Evolutionary conservation across 257 asterid species (phyloP).

Genomic region (Forsythia suspensa): DNA sequence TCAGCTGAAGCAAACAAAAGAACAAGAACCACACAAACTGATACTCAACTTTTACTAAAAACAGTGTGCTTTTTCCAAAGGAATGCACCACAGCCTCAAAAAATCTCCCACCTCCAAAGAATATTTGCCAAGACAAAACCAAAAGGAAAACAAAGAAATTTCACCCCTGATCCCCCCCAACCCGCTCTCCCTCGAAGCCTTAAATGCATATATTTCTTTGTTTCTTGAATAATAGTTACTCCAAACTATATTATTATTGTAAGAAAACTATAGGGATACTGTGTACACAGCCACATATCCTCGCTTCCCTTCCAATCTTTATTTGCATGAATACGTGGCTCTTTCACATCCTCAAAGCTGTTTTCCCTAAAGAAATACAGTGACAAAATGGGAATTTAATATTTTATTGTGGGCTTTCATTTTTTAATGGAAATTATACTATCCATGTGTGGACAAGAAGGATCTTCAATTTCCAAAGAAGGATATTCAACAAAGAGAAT

Average conservation of each 20-base stretch:
- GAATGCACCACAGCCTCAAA: conserved; percentile 63
- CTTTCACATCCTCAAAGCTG: conserved; percentile 45
- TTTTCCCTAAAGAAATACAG: conserved; percentile 14
- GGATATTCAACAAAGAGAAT: conserved; percentile 19
- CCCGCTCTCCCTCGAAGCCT: not conserved
- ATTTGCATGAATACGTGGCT: conserved; percentile 39
- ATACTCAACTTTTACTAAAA: conserved; percentile 36
- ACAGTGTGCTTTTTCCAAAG: conserved; percentile 30
- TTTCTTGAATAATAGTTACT: not conserved
- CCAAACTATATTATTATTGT: too few species aligned
- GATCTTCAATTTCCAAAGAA: conserved; percentile 31
- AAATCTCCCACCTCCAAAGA: conserved; percentile 29
- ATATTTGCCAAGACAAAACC: conserved; percentile 3
- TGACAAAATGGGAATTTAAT: conserved; percentile 19
- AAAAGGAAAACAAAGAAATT: not conserved
- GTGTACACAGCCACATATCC: not conserved
- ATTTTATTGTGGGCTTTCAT: conserved; percentile 1
- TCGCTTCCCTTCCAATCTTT: conserved; percentile 15
- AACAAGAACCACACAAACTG: conserved; percentile 45
- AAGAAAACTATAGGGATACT: not conserved
- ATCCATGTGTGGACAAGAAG: conserved; percentile 22
- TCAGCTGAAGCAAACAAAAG: conserved; percentile 25
- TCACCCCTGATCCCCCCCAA: not conserved
- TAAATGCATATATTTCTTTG: not conserved
- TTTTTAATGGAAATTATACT: not conserved